Percentiles rank a stretch among this genome's conserved stretches.
phyloP scores from a whole-genome alignment of 148 eudicot genomes.

The Dianthus caryophyllus region DNA sequence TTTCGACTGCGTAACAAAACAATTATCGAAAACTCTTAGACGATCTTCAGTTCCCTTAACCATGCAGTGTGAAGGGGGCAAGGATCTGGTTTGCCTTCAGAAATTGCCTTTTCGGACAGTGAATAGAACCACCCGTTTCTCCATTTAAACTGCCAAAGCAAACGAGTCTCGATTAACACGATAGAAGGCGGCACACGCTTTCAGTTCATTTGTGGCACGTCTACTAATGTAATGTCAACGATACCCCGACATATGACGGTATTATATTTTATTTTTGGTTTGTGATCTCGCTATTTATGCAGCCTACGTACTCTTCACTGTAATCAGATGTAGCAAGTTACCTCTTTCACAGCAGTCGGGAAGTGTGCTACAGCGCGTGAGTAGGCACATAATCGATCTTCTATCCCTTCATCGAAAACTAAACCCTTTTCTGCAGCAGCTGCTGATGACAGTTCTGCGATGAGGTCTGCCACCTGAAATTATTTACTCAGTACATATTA shows the following conservation, averaged over 20 bases:
- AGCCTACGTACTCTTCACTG: not conserved
- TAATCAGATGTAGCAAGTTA: slow-evolving; percentile 17
- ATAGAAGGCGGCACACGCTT: not conserved
- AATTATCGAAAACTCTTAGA: slow-evolving; percentile 31
- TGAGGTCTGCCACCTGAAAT: slow-evolving; percentile 67
- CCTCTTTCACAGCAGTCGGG: slow-evolving; percentile 99
- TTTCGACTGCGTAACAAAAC: not conserved
- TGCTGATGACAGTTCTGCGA: slow-evolving; percentile 75
- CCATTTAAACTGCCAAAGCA: slow-evolving; percentile 75
- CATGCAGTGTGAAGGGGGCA: slow-evolving; percentile 90
- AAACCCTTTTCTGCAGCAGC: slow-evolving; percentile 79
- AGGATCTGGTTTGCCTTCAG: slow-evolving; percentile 79
- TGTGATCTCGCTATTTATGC: not conserved
- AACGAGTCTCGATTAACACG: slow-evolving; percentile 11
- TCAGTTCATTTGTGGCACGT: not conserved
- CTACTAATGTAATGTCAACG: not conserved
- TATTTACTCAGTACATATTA: not conserved
- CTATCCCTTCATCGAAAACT: slow-evolving; percentile 67
- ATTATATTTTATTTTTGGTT: not conserved
- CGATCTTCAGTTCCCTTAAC: slow-evolving; percentile 82
- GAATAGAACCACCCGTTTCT: slow-evolving; percentile 99
- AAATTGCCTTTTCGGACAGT: slow-evolving; percentile 71
- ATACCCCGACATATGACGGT: not conserved
- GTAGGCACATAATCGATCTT: slow-evolving; percentile 88
- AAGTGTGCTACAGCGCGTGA: slow-evolving; percentile 93